Evolutionary conservation across 805 yeast species (phyloP).

Genomic region (Maudiozyma turicensis): DNA sequence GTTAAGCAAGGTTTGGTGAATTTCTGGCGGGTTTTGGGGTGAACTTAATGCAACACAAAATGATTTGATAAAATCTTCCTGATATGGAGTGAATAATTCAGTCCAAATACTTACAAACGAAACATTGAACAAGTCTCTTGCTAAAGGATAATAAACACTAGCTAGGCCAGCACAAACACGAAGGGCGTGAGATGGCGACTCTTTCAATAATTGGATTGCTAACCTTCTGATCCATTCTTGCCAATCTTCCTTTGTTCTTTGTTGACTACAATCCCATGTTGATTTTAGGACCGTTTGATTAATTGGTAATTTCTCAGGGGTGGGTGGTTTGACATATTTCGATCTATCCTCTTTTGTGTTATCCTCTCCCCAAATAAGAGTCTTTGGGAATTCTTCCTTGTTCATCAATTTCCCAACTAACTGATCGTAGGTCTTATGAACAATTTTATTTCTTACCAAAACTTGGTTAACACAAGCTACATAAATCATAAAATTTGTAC

Average conservation of each 20-base stretch:
- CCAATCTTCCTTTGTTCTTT: constrained; percentile 90
- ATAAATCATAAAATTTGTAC: constrained; percentile 70
- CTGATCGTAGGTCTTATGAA: constrained; percentile 63
- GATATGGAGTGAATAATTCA: constrained; percentile 78
- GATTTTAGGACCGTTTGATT: constrained; percentile 53
- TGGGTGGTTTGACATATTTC: constrained; percentile 27
- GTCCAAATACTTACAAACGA: constrained; percentile 92
- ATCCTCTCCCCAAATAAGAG: constrained; percentile 43
- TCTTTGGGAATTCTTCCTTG: constrained; percentile 76
- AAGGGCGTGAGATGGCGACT: constrained; percentile 86
- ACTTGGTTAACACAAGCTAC: constrained; percentile 67
- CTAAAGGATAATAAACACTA: constrained; percentile 71
- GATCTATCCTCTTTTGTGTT: constrained; percentile 24
- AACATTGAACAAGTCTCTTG: constrained; percentile 81
- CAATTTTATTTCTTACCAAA: constrained; percentile 48
- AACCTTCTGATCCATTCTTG: constrained; percentile 87
- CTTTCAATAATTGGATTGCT: constrained; percentile 72
- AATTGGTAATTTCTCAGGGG: constrained; percentile 58
- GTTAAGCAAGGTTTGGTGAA: constrained; percentile 76
- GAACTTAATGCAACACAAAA: constrained; percentile 79
- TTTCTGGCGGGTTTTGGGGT: constrained; percentile 88
- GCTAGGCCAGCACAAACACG: constrained; percentile 88
- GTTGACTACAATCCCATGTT: constrained; percentile 88
- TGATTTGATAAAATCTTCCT: constrained; percentile 78
- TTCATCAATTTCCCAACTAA: constrained; percentile 62